phyloP scores from a whole-genome alignment of 2,329 filamentous ascomycete species.

The Corniculantispora saksenae region DNA sequence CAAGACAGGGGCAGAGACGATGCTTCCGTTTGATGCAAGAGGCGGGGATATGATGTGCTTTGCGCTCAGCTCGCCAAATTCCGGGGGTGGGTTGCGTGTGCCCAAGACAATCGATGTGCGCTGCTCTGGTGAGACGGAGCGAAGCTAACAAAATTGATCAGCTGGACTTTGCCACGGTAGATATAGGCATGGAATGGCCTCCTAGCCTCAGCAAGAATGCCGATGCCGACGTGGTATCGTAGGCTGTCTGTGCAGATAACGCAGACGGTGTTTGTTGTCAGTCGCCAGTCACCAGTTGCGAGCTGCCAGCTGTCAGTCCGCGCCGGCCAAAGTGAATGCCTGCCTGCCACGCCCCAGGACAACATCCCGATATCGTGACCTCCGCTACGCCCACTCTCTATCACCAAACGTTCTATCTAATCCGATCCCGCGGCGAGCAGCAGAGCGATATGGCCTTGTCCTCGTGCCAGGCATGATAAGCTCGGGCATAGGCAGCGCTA shows the following conservation, averaged over 20 bases:
- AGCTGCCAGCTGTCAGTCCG: too few relatives aligned
- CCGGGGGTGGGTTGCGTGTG: slow-evolving; percentile 8
- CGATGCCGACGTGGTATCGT: slow-evolving; percentile 1
- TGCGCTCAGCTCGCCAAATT: not conserved
- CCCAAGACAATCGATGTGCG: not conserved
- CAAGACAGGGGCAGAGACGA: not conserved
- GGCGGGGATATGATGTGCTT: slow-evolving; percentile 16
- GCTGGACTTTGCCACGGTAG: not conserved
- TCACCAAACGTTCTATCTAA: slow-evolving; percentile 3
- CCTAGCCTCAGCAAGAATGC: not conserved
- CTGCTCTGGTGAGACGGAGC: not conserved
- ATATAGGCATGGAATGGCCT: not conserved
- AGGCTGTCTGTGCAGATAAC: not conserved
- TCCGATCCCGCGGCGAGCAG: not conserved
- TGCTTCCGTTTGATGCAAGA: slow-evolving; percentile 15
- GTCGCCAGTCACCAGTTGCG: not conserved
- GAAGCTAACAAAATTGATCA: slow-evolving; percentile 1
- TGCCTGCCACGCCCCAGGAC: not conserved
- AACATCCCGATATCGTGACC: not conserved
- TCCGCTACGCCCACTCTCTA: not conserved
- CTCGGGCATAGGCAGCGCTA: not conserved
- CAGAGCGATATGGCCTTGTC: slow-evolving; percentile 1
- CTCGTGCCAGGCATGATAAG: slow-evolving; percentile 13
- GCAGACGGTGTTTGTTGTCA: slow-evolving; percentile 3
- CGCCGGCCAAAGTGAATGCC: too few relatives aligned